phyloP scores from a whole-genome alignment of 208 protist species.

The Naegleria lovaniensis region DNA sequence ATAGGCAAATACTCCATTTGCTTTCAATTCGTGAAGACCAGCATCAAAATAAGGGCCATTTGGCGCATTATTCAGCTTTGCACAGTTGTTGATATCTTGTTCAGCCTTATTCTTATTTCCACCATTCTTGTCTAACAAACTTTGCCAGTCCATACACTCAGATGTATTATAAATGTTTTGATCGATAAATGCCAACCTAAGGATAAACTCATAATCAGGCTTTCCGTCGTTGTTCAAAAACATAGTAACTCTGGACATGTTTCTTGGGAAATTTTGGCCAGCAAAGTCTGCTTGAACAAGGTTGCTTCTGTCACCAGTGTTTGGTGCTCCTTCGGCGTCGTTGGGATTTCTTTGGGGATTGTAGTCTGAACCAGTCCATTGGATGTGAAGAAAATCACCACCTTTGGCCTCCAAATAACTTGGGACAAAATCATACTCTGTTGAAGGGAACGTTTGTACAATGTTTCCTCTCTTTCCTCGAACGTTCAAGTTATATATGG shows the following conservation, averaged over 20 bases:
- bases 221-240: background rate
- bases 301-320: conserved; percentile 53
- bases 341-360: conserved; percentile 50
- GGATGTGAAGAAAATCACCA: conserved; percentile 64
- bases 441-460: conserved; percentile 56
- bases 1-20: conserved; percentile 46
- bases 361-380: conserved; percentile 63
- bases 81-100: conserved; percentile 28
- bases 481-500: conserved; percentile 68
- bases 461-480: conserved; percentile 72
- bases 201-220: background rate
- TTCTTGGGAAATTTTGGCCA: conserved; percentile 12
- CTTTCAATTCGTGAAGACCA: background rate
- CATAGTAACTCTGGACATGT: background rate
- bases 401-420: conserved; percentile 39
- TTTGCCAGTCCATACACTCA: background rate
- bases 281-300: conserved; percentile 46
- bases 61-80: conserved; percentile 22
- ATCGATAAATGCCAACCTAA: background rate
- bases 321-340: conserved; percentile 44
- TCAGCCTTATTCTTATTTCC: background rate
- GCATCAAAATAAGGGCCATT: conserved; percentile 14
- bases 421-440: conserved; percentile 69
- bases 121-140: background rate
- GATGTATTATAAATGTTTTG: background rate